Evolutionary conservation across 179 eudicot species (phyloP), one percentile per base, ranked within the genome.

Genomic region (Silene coronaria): DNA sequence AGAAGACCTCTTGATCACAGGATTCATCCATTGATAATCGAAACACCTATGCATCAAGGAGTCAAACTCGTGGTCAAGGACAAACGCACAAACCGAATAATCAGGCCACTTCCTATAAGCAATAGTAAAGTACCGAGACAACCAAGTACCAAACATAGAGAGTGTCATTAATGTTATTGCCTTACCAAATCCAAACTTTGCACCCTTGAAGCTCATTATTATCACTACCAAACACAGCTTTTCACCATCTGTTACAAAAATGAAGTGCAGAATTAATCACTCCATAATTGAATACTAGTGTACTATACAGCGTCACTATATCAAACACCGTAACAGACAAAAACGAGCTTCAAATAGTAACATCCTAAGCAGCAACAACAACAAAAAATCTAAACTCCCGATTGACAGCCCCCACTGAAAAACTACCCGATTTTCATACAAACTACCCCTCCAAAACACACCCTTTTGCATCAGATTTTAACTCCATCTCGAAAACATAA

Each of bases 161-260:
- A 45, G 2, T 21, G 38, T 9, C 6, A 5, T n/a, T 11, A 64
- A 46, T n/a, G 3, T 24, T 42, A 62, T 64, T 64, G 21, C 30
- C 78, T 75, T 53, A 75, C 78, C 72, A 64, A 23, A 51, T 21
- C 72, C 78, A 67, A 75, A 75, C 58, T 66, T 75, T 13, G 67
- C 34, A 53, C 72, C 72, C 65, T 75, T 65, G 67, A 66, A 66
- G 51, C 51, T 65, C 78, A 75, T 75, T 21, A 27, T 51, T 48
- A 51, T 66, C 45, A 42, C 36, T 38, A 32, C 9, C 38, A 27
- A 21, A 65, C 34, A 69, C 72, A 27, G 21, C 27, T 12, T 14
- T 68, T 13, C 30, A 27, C 14, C 22, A 66, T 53, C 72, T 66
- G 65, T 48, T 21, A 5, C 53, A 6, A 66, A 65, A 53, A 11